Evolutionary conservation across 345 rosid genomes (phyloP).

Genomic region (Camelina hispida): DNA sequence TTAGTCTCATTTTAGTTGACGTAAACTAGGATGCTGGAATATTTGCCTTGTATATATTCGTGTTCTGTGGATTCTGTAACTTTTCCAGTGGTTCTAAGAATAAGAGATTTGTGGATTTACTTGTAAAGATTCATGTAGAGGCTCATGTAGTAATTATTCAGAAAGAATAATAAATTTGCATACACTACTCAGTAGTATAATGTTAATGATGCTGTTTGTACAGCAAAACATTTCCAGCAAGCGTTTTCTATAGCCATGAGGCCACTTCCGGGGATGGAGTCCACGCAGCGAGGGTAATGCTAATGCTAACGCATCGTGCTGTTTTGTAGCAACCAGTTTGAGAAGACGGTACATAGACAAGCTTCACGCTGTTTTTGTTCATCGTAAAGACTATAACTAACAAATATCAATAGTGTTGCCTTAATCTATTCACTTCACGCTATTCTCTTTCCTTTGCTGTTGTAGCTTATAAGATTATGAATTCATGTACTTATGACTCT

Average conservation of each 20-base stretch:
- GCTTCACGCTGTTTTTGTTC: constrained; percentile 78
- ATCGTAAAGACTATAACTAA: constrained; percentile 72
- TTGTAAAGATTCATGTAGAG: not conserved
- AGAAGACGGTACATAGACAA: constrained; percentile 68
- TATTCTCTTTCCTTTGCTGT: not conserved
- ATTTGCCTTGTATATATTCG: constrained; percentile 12
- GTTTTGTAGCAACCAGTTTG: constrained; percentile 77
- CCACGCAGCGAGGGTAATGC: constrained; percentile 67
- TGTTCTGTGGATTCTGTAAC: not conserved
- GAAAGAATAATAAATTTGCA: not conserved
- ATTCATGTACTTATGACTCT: not conserved
- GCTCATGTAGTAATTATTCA: not conserved
- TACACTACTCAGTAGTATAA: not conserved
- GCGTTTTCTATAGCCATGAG: constrained; percentile 88
- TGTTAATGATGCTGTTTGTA: constrained; percentile 32
- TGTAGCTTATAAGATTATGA: constrained; percentile 4
- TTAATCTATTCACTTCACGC: no score
- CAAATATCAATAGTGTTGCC: constrained; percentile 32
- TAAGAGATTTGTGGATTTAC: not conserved
- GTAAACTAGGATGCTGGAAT: constrained; percentile 5
- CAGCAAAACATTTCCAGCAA: constrained; percentile 68
- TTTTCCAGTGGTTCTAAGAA: not conserved
- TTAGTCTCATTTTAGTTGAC: constrained; percentile 18
- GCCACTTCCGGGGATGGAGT: constrained; percentile 87
- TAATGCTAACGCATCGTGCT: constrained; percentile 38